phyloP scores from a whole-genome alignment of 2,329 filamentous ascomycete species.

The Colletotrichum tofieldiae region DNA sequence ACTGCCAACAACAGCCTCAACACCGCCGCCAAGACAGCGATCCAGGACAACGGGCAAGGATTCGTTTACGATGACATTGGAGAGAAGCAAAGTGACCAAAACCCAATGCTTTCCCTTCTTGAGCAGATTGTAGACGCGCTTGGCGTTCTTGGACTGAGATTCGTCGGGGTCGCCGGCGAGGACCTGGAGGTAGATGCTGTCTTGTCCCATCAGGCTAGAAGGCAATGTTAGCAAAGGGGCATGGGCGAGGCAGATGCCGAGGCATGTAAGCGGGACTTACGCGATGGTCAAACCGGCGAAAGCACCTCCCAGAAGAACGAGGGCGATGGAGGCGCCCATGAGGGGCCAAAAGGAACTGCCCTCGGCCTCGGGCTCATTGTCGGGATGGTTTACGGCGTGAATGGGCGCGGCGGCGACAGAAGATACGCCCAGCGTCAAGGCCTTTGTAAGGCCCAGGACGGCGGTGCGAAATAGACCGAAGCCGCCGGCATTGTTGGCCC shows the following conservation, averaged over 20 bases:
- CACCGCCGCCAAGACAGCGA: conserved; percentile 92
- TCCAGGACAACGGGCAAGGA: conserved; percentile 96
- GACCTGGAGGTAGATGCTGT: conserved; percentile 97
- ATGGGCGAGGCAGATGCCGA: neutral
- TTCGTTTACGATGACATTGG: conserved; percentile 98
- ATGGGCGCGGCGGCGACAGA: conserved; percentile 66
- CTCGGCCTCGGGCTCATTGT: conserved; percentile 66
- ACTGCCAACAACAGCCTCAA: conserved; percentile 93
- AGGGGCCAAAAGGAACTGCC: conserved; percentile 85
- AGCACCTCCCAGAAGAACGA: conserved; percentile 90
- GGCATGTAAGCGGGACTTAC: conserved; percentile 63
- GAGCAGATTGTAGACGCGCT: conserved; percentile 83
- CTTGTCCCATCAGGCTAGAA: conserved; percentile 75
- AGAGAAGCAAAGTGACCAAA: conserved; percentile 90
- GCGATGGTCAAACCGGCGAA: conserved; percentile 96
- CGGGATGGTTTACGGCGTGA: conserved; percentile 52
- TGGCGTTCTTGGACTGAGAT: conserved; percentile 88
- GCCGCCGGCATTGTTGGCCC: conserved; percentile 47
- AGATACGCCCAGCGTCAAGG: conserved; percentile 65
- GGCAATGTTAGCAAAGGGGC: conserved; percentile 38
- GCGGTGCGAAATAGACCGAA: conserved; percentile 62
- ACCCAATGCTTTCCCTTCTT: conserved; percentile 98
- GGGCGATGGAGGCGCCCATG: conserved; percentile 80
- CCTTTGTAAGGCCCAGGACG: conserved; percentile 66
- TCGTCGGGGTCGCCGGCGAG: conserved; percentile 88